Conservation (phyloP, 495 filamentous ascomycete species). For the Xylaria palmicola region DNA sequence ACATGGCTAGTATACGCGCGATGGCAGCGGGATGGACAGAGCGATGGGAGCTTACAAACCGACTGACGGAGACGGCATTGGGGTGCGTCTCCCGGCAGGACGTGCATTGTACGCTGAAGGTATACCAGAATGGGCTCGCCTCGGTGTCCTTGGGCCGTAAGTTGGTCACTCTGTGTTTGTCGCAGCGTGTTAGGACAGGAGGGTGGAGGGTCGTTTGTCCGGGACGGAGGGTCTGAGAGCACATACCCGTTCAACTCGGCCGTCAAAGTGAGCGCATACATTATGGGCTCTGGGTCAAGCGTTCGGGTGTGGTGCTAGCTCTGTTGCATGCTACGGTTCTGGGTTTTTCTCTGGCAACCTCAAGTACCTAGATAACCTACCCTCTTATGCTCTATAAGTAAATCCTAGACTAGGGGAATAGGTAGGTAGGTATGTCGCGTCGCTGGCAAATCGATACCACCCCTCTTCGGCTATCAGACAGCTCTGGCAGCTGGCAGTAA, state of each 20-base stretch:
- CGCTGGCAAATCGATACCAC: too few species aligned
- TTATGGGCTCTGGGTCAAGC: slow-evolving; percentile 38
- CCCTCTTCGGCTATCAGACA: too few species aligned
- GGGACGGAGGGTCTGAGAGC: slow-evolving; percentile 12
- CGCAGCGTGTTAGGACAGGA: slow-evolving; percentile 25
- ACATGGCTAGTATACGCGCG: not conserved
- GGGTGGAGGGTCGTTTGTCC: slow-evolving; percentile 12
- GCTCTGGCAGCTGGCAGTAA: too few species aligned
- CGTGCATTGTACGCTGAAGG: slow-evolving; percentile 94
- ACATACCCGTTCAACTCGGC: slow-evolving; percentile 72
- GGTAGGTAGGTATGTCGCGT: too few species aligned
- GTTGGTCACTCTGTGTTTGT: slow-evolving; percentile 70
- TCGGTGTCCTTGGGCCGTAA: slow-evolving; percentile 79
- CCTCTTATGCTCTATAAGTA: too few species aligned
- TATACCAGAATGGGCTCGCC: slow-evolving; percentile 86
- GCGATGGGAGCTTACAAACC: slow-evolving; percentile 64
- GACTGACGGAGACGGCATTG: slow-evolving; percentile 82
- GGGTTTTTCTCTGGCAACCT: too few species aligned
- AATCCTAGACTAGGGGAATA: too few species aligned
- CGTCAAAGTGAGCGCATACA: slow-evolving; percentile 76
- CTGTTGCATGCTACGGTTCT: not conserved
- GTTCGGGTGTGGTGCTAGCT: not conserved
- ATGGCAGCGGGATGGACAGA: not conserved
- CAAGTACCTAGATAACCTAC: too few species aligned
- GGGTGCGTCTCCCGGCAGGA: slow-evolving; percentile 89